Evolutionary conservation across 2,329 filamentous ascomycete species (phyloP), one percentile per base, ranked within the genome.

Genomic region (Apiospora pterosperma): DNA sequence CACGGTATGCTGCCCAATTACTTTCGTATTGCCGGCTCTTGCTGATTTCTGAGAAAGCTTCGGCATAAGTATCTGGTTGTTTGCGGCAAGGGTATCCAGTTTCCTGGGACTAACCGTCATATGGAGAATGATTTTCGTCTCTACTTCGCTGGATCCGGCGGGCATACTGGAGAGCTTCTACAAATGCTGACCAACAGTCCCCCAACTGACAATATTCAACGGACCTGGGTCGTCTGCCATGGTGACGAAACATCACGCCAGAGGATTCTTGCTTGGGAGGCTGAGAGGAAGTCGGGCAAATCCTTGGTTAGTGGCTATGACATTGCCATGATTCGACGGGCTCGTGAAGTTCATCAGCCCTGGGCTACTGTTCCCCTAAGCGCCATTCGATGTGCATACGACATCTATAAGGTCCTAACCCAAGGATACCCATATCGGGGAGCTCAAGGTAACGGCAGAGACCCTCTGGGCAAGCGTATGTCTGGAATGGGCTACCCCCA

Each of bases 161-260:
- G 96, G 0, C 96, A 99, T 78, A 97, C 96, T 0, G 90, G 93
- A 59, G 96, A 99, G 78, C 97, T 99, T 91, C 84, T 97, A 67
- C 88, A 90, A 73, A 91, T 97, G 81, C 87, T 99, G 70, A 64
- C 80, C 82, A 69, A 85, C 84, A 69, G 86, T 85, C 73, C 82
- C 81, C 65, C 78, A 78, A 42, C 82, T 81, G 63, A 75, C 77
- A 72, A 78, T 21, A 36, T 89, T 78, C 89, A 92, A 71, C 87
- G 96, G 31, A 95, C 92, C 34, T 99, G 97, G 76, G 80, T 97
- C 25, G 84, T 96, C 63, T 91, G 90, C 68, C 88, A 86, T 1
- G 93, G 91, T 0, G 96, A 99, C 74, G 77, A 75, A 10, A 88
- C 92, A 74, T 96, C 92, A 19, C 83, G 86, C 1, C 78, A 84